Conservation (phyloP, 306 rosid species). For the Acacia melanoxylon region DNA sequence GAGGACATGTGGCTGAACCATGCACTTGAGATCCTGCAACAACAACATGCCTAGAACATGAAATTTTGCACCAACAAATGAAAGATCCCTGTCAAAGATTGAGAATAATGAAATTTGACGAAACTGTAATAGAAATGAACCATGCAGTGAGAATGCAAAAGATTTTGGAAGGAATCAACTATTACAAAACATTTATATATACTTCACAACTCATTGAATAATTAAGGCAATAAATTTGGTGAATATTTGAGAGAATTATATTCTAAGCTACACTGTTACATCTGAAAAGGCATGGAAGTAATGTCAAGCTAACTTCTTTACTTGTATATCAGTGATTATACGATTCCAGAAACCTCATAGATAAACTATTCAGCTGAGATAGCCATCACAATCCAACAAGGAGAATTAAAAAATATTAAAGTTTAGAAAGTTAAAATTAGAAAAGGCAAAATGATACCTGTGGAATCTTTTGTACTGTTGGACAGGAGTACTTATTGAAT, state of each 20-base stretch:
- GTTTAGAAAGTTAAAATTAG: conserved; percentile 21
- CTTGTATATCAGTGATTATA: conserved; percentile 4
- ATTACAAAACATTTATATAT: conserved; percentile 16
- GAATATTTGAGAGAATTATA: conserved; percentile 8
- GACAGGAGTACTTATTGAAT: conserved; percentile 40
- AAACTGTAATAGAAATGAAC: conserved; percentile 19
- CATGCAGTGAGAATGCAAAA: conserved; percentile 19
- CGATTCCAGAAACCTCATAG: conserved; percentile 24
- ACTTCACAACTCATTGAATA: conserved; percentile 1
- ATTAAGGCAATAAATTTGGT: conserved; percentile 11
- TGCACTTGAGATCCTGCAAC: conserved; percentile 59
- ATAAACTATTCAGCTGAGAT: conserved; percentile 12
- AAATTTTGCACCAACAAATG: conserved; percentile 27
- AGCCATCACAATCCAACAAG: conserved; percentile 24
- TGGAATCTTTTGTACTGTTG: conserved; percentile 48
- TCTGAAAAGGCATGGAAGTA: conserved; percentile 24
- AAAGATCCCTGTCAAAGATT: conserved; percentile 1
- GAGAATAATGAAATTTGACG: conserved; percentile 8
- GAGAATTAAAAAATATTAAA: neutral
- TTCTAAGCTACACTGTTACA: conserved; percentile 21
- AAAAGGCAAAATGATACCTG: conserved; percentile 55
- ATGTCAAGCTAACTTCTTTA: conserved; percentile 13
- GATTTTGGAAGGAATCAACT: conserved; percentile 21
- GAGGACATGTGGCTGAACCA: conserved; percentile 62
- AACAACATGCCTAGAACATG: neutral